Percentiles rank a stretch among this genome's conserved stretches.
These are phyloP conservation scores for Inga oerstediana DNA, from an alignment of 306 rosid species.

Conservation along the genomic window DNA sequence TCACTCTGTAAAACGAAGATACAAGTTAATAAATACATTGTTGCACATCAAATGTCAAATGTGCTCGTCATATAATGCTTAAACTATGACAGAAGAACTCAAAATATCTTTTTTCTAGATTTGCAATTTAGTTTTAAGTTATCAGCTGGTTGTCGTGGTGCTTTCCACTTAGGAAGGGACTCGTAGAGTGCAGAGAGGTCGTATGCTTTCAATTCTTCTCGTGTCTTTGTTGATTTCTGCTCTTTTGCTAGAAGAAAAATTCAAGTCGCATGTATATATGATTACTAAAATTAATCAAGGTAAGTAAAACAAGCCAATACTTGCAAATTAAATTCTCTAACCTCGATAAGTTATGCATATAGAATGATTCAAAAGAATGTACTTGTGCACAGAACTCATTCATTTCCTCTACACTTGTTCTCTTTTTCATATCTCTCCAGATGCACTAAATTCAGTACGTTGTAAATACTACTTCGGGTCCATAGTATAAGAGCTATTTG, in stretches of 20 bases:
- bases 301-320: neutral
- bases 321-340: neutral
- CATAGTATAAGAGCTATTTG: too few species aligned
- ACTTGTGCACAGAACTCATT: neutral
- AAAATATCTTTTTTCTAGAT: conserved; percentile 67
- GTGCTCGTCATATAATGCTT: conserved; percentile 12
- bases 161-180: conserved; percentile 63
- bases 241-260: conserved; percentile 36
- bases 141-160: conserved; percentile 30
- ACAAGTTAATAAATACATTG: conserved; percentile 27
- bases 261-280: neutral
- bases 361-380: neutral
- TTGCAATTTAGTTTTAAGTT: conserved; percentile 60
- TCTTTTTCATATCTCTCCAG: too few species aligned
- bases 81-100: conserved; percentile 38
- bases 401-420: too few species aligned
- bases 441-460: too few species aligned
- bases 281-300: neutral
- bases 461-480: too few species aligned
- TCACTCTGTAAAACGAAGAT: conserved; percentile 56
- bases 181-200: conserved; percentile 69
- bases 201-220: conserved; percentile 73
- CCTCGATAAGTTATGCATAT: neutral
- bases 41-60: neutral
- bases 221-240: conserved; percentile 57